Evolutionary conservation across 2,329 filamentous ascomycete genomes (phyloP), one percentile per base, ranked within the genome.

Genomic region (Sporothrix globosa): DNA sequence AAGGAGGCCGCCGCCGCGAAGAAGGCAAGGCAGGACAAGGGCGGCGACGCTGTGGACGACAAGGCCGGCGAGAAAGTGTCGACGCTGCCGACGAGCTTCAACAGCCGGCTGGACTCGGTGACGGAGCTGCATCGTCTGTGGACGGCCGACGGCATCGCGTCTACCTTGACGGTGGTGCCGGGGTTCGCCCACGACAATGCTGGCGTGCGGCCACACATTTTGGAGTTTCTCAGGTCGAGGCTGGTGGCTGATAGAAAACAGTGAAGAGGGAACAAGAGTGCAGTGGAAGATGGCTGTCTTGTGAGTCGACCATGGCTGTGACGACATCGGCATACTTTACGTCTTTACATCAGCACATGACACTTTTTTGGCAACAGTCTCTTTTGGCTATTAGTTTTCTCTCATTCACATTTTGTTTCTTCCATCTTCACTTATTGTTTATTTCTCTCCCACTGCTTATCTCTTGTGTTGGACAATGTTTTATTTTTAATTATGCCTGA

Each of bases 81-180:
- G 14, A 19, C 53, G n/a, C 19, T 54, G 46, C 65, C 65, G 10
- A 34, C 39, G 3, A 41, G n/a, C 24, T 67, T 67, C 27, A 21
- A 39, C 48, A 67, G 50, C 21, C 44, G 65, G 4, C 50, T 67
- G 3, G 65, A 67, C 4, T 24, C n/a, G 4, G 17, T 30, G 7
- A 19, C 19, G 30, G 50, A 56, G 13, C 21, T 67, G 50, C 50
- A 67, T 7, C n/a, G n/a, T 19, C 13, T 27, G 34, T 67, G 65
- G 65, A 46, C 54, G 7, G 50, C 27, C 19, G 65, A 67, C 50
- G 65, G 65, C 30, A 67, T 67, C 2, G 34, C 54, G n/a, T 41
- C 65, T 6, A 56, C 30, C 4, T 30, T 67, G 19, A 44, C 44
- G 0, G 14, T 67, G 6, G 65, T 67, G 5, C 30, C 41, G 19